A percentile compares a stretch with the other conserved stretches of the same genome.
These are phyloP conservation scores for Anastatica hierochuntica DNA, from an alignment of 345 rosid genomes.

Conservation along the genomic window DNA sequence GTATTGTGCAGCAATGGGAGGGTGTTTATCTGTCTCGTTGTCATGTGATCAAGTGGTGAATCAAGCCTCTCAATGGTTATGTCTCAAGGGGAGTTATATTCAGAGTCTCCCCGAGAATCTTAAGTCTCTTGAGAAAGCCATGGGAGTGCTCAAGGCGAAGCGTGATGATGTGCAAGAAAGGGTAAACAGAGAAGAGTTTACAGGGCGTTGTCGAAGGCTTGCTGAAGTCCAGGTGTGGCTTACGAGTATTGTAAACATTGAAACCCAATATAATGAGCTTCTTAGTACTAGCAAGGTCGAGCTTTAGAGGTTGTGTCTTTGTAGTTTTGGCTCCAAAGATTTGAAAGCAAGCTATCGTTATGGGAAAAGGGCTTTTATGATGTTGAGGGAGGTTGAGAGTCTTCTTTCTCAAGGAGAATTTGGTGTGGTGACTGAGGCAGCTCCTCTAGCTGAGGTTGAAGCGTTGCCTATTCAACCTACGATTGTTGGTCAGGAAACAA, in stretches of 20 bases:
- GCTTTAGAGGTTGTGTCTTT: neutral
- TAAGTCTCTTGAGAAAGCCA: neutral
- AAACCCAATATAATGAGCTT: neutral
- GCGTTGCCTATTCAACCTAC: too few species aligned
- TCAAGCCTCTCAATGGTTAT: neutral
- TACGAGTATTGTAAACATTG: too few species aligned
- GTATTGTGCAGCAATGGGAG: neutral
- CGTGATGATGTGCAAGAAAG: neutral
- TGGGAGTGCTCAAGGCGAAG: neutral
- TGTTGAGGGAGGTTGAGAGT: neutral
- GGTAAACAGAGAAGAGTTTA: neutral
- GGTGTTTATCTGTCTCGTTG: neutral
- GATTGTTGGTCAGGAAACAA: conserved; percentile 1
- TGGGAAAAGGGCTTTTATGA: neutral
- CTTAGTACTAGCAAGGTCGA: neutral
- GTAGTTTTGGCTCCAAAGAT: neutral
- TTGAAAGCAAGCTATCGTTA: neutral
- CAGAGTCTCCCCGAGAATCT: neutral
- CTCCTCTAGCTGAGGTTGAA: neutral
- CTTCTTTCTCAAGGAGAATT: neutral
- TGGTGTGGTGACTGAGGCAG: neutral
- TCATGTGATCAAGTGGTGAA: conserved; percentile 6
- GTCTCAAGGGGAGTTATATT: neutral
- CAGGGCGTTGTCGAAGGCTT: neutral
- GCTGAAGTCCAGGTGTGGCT: too few species aligned